These are phyloP conservation scores for Xylaria hypoxylon DNA, from an alignment of 2,329 filamentous ascomycete species.

Conservation along the genomic window DNA sequence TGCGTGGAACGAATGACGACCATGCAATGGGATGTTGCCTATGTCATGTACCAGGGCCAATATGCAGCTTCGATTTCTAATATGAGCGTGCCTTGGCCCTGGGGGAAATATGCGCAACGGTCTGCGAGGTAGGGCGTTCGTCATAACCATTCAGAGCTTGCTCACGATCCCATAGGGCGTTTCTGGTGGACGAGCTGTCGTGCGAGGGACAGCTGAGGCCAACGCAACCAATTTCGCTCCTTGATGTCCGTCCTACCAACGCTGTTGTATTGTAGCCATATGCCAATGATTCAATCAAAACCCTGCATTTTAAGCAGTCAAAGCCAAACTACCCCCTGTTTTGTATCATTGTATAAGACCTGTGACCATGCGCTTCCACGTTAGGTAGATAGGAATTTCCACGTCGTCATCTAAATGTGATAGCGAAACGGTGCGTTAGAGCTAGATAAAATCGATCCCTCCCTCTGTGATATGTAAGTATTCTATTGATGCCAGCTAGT, in stretches of 20 bases:
- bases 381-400: slow-evolving; percentile 25
- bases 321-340: slow-evolving; percentile 9
- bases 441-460: slow-evolving; percentile 3
- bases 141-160: slow-evolving; percentile 12
- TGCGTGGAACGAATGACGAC: slow-evolving; percentile 22
- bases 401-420: background rate
- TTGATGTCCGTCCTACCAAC: slow-evolving; percentile 5
- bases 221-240: slow-evolving; percentile 5
- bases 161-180: slow-evolving; percentile 15
- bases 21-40: slow-evolving; percentile 9
- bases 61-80: slow-evolving; percentile 10
- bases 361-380: slow-evolving; percentile 14
- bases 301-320: slow-evolving; percentile 5
- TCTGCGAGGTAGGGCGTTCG: slow-evolving; percentile 7
- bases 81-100: slow-evolving; percentile 12
- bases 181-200: slow-evolving; percentile 8
- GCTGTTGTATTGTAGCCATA: background rate
- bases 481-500: slow-evolving; percentile 8
- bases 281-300: slow-evolving; percentile 6
- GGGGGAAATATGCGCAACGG: slow-evolving; percentile 21
- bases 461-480: slow-evolving; percentile 11
- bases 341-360: slow-evolving; percentile 12
- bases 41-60: slow-evolving; percentile 30
- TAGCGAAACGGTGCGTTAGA: slow-evolving; percentile 1
- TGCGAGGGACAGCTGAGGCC: slow-evolving; percentile 12